A percentile compares a stretch with the other conserved stretches of the same genome.
Evolutionary conservation across 495 filamentous ascomycete genomes (phyloP).

Genomic region (Lichenothelia convexa): DNA sequence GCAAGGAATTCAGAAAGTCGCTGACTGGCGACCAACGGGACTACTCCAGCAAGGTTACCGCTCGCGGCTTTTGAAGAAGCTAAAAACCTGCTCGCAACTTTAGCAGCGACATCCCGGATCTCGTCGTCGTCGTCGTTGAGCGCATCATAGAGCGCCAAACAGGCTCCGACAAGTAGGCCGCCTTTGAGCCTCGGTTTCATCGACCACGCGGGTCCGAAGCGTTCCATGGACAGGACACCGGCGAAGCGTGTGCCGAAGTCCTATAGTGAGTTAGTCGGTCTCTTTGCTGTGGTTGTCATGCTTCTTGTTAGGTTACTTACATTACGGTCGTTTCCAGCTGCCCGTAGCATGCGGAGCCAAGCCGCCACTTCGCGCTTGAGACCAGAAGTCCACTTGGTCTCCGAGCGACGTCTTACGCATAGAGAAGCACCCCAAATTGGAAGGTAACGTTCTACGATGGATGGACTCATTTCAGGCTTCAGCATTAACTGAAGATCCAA

Average conservation of each 20-base stretch:
- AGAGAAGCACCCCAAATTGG: neutral
- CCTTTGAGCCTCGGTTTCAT: neutral
- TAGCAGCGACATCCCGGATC: slow-evolving; percentile 47
- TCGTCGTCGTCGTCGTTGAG: slow-evolving; percentile 88
- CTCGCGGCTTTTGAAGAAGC: slow-evolving; percentile 1
- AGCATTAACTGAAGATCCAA: too few species aligned
- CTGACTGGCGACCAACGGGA: slow-evolving; percentile 29
- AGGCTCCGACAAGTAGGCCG: slow-evolving; percentile 14
- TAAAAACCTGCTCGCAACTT: slow-evolving; percentile 23
- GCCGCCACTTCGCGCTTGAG: neutral
- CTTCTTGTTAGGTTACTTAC: too few species aligned
- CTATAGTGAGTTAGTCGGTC: slow-evolving; percentile 4
- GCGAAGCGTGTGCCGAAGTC: slow-evolving; percentile 10
- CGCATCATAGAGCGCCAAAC: slow-evolving; percentile 37
- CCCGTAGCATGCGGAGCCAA: neutral
- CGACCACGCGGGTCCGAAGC: neutral
- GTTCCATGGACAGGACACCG: slow-evolving; percentile 7
- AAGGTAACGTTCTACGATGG: slow-evolving; percentile 5
- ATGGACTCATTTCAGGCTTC: neutral
- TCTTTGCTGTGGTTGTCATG: too few species aligned
- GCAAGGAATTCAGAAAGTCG: slow-evolving; percentile 28
- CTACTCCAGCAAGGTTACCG: slow-evolving; percentile 8
- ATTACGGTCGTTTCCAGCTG: neutral
- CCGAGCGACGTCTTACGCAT: neutral
- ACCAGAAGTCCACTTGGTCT: neutral